Base-by-base conservation (phyloP, 1,284 basidiomycete species). In the Cutaneotrichosporon sp. region DNA sequence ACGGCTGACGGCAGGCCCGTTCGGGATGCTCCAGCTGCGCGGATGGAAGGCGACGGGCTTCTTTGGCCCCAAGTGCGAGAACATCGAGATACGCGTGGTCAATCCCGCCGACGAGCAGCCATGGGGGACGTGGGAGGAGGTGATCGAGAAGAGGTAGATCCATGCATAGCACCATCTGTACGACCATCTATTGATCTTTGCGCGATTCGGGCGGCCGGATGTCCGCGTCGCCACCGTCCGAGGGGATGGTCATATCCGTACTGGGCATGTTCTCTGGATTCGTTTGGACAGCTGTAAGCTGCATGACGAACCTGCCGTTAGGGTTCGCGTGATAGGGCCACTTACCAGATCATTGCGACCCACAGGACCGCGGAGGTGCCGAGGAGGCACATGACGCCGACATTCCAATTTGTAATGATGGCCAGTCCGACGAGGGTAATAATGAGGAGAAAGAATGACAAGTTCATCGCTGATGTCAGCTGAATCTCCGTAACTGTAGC, bases 31-130 rank as follows among this genome's bases (percentile, higher is more conserved):
- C 10, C 65, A 71, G 26, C 57, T 76, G 12, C 51, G 59, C 29
- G 56, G 60, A 42, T 76, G 75, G 75, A 59, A 69, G 49, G 49
- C 59, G 22, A 71, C 73, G 1, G 75, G 74, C 3, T 75, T 76
- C 49, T 74, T 74, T 20, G 68, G 68, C 1, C 65, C 70, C 3
- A 62, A 62, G 14, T 75, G 72, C 46, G 71, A 73, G 64, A 75
- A 75, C 53, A 69, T 76, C 17, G 75, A 76, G 55, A 41, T 76
- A 17, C 55, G 74, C 22, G 43, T 58, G 22, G 53, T 59, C 60
- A 52, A 11, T 58, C 52, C 29, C 56, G 35, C 11, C 3, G 53
- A 51, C 35, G 44, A 54, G 22, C 56, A 58, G 34, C 48, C 57
- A 29, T 74, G 74, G 74, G 71, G 71, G n/a, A 29, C 54, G 16